A percentile compares a stretch with the other conserved stretches of the same genome.
Evolutionary conservation across 176 grass and related monocot species (phyloP).

Genomic region (Hsuehochloa calcarea): DNA sequence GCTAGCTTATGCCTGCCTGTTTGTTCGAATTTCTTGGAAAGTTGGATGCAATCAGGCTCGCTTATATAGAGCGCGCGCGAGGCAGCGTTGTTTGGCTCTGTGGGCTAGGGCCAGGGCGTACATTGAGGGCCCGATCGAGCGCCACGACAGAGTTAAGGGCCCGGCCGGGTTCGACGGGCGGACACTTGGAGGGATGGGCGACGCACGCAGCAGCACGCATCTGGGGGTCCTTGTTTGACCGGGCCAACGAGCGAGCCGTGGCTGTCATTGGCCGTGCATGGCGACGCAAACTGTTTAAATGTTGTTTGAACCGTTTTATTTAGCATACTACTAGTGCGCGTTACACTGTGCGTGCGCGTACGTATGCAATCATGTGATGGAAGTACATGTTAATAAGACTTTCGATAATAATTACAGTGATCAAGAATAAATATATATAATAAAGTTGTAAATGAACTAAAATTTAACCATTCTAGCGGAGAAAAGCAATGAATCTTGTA

Average conservation of each 20-base stretch:
- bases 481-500: too few relatives aligned
- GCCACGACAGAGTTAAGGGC: not conserved
- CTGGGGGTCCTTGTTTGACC: constrained; percentile 2
- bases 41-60: not conserved
- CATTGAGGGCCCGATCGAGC: not conserved
- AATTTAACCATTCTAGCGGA: too few relatives aligned
- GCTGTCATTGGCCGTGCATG: constrained; percentile 27
- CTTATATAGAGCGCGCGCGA: constrained; percentile 26
- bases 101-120: not conserved
- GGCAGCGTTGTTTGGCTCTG: not conserved
- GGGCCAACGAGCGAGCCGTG: not conserved
- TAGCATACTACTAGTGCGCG: not conserved
- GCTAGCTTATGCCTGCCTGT: not conserved
- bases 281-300: constrained; percentile 7
- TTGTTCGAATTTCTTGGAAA: not conserved
- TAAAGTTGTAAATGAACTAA: too few relatives aligned
- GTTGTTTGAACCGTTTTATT: not conserved
- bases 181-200: constrained; percentile 45
- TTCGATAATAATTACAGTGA: too few relatives aligned
- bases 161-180: not conserved
- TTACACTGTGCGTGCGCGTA: not conserved
- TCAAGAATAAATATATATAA: too few relatives aligned
- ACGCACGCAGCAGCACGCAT: not conserved
- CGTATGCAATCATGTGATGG: too few relatives aligned
- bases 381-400: too few relatives aligned